Evolutionary conservation across 1,284 basidiomycete genomes (phyloP).

Genomic region (Melampsora abietis-canadensis): DNA sequence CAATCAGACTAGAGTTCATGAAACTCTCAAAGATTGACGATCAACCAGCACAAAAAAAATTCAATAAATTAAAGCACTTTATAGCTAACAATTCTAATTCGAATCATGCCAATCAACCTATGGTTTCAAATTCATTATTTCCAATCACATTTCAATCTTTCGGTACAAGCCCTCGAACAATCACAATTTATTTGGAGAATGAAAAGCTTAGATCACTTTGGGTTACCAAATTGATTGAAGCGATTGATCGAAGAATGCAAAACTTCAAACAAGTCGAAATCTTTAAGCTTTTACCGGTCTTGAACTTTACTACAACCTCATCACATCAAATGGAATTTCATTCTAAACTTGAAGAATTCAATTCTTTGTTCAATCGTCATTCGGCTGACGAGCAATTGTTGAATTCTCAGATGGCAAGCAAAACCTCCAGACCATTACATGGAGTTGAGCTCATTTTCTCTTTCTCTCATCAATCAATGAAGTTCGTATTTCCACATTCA

Average conservation of each 20-base stretch:
- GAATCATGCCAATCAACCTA: slow-evolving; percentile 5
- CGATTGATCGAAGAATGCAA: slow-evolving; percentile 73
- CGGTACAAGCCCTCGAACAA: slow-evolving; percentile 15
- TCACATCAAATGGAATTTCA: background rate
- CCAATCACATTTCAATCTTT: slow-evolving; percentile 38
- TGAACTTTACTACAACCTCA: slow-evolving; percentile 8
- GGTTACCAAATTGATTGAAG: slow-evolving; percentile 83
- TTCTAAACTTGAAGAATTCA: background rate
- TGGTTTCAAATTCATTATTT: slow-evolving; percentile 11
- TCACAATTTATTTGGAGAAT: slow-evolving; percentile 76
- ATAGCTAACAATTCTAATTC: background rate
- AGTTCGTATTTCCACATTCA: too few relatives aligned
- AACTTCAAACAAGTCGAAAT: slow-evolving; percentile 87
- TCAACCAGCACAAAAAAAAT: slow-evolving; percentile 30
- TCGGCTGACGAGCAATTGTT: background rate
- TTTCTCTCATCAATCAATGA: background rate
- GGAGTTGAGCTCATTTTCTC: background rate
- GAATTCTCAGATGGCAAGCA: background rate
- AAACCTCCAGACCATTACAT: background rate
- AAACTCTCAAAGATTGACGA: slow-evolving; percentile 3
- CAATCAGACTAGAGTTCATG: slow-evolving; percentile 34
- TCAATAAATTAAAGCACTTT: slow-evolving; percentile 13
- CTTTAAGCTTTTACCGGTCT: slow-evolving; percentile 51
- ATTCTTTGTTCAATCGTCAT: background rate
- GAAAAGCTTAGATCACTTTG: slow-evolving; percentile 73